phyloP scores from a whole-genome alignment of 768 basidiomycete genomes.

The Boletus patriciae region DNA sequence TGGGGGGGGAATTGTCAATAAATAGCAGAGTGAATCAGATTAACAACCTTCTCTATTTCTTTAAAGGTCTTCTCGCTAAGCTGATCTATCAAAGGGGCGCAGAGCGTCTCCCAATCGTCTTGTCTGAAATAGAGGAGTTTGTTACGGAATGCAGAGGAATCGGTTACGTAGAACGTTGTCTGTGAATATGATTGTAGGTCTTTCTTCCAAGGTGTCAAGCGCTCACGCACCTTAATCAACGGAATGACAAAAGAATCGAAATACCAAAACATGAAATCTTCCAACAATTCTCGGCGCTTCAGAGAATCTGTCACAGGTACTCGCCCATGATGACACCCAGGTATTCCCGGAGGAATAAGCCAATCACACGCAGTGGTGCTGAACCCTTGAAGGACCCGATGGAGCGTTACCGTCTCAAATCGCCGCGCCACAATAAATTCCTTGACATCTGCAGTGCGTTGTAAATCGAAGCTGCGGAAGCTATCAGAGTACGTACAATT shows the following conservation, averaged over 20 bases:
- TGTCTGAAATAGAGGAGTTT: conserved; percentile 89
- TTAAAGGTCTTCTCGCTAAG: conserved; percentile 70
- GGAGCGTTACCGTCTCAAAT: conserved; percentile 79
- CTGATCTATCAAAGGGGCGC: conserved; percentile 76
- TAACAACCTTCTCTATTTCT: conserved; percentile 60
- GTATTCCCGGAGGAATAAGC: conserved; percentile 52
- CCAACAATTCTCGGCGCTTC: conserved; percentile 77
- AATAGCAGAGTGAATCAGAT: background rate
- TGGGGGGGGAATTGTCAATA: conserved; percentile 30
- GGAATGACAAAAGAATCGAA: conserved; percentile 83
- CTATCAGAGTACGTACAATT: conserved; percentile 43
- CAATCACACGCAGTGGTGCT: conserved; percentile 75
- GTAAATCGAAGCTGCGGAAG: background rate
- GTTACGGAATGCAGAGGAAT: conserved; percentile 82
- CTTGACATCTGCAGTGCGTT: conserved; percentile 55
- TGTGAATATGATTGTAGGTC: conserved; percentile 29
- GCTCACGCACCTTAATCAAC: conserved; percentile 63
- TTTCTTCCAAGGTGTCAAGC: background rate
- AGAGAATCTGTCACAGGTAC: conserved; percentile 64
- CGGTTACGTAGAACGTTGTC: conserved; percentile 94
- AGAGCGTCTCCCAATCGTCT: conserved; percentile 88
- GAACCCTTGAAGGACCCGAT: conserved; percentile 75
- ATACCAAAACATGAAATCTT: conserved; percentile 94
- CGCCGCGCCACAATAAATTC: conserved; percentile 72
- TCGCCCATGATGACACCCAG: conserved; percentile 43